These are phyloP conservation scores for Trichocladium uniseriatum DNA, from an alignment of 495 filamentous ascomycete species.

Conservation along the genomic window DNA sequence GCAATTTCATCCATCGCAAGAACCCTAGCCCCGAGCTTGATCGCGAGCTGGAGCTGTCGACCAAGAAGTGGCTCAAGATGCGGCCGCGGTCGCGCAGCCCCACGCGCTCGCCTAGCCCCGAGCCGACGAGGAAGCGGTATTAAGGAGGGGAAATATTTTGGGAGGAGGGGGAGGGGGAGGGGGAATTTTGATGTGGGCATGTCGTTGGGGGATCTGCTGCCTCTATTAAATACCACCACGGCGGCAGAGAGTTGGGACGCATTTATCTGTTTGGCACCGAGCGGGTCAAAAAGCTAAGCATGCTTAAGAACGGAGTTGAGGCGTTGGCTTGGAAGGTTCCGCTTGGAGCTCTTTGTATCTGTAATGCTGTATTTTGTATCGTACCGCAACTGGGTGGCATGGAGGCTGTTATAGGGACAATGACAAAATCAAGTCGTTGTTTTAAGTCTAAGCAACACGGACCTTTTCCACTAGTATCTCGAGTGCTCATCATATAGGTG, in stretches of 20 bases:
- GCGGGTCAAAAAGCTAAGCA: not conserved
- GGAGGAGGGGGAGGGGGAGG: not conserved
- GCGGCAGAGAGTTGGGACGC: not conserved
- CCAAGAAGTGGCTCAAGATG: conserved; percentile 92
- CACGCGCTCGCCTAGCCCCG: conserved; percentile 63
- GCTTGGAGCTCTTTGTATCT: not conserved
- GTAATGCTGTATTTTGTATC: not conserved
- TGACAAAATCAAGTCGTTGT: too few relatives aligned
- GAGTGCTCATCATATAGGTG: too few relatives aligned
- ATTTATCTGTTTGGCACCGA: not conserved
- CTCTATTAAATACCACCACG: not conserved
- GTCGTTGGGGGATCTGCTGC: too few relatives aligned
- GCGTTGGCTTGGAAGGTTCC: conserved; percentile 1
- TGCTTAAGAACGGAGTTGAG: conserved; percentile 3
- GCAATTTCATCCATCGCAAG: conserved; percentile 98
- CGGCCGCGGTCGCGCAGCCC: conserved; percentile 80
- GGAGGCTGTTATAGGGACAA: too few relatives aligned
- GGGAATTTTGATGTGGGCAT: not conserved
- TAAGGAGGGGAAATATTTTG: conserved; percentile 29
- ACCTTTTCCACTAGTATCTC: too few relatives aligned
- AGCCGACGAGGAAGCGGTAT: conserved; percentile 61
- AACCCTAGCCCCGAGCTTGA: conserved; percentile 84
- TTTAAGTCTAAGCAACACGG: too few relatives aligned
- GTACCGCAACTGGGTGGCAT: not conserved
- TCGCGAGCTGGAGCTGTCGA: conserved; percentile 71